Percentiles rank a stretch among this genome's conserved stretches.
Evolutionary conservation across 345 rosid genomes (phyloP).

Genomic region (Kernera saxatilis): DNA sequence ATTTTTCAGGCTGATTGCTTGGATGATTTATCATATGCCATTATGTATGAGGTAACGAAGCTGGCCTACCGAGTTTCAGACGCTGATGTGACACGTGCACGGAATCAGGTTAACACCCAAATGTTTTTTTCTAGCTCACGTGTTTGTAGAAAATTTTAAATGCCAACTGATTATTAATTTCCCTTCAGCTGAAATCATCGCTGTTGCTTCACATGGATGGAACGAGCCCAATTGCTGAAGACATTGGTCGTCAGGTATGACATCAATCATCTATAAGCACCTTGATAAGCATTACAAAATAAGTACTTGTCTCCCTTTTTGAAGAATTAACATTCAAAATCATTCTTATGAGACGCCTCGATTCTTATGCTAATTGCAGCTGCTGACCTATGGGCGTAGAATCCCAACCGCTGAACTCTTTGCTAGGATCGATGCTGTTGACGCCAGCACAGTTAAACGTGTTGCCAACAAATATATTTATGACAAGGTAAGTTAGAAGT

Average conservation of each 20-base stretch:
- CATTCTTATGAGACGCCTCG: background rate
- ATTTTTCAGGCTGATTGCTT: constrained; percentile 41
- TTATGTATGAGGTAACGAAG: constrained; percentile 85
- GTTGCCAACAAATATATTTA: constrained; percentile 85
- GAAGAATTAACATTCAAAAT: no score
- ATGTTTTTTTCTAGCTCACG: background rate
- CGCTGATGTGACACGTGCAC: constrained; percentile 90
- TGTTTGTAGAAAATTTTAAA: background rate
- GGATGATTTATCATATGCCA: constrained; percentile 93
- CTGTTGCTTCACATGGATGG: constrained; percentile 95
- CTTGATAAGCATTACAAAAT: background rate
- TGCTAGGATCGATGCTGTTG: constrained; percentile 93
- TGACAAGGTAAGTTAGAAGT: constrained; percentile 57
- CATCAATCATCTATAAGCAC: background rate
- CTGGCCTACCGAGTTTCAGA: constrained; percentile 88
- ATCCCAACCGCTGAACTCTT: constrained; percentile 81
- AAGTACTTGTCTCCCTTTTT: no score
- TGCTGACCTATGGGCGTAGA: constrained; percentile 94
- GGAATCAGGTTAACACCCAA: constrained; percentile 71
- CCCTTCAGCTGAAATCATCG: constrained; percentile 80
- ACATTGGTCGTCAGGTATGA: constrained; percentile 95
- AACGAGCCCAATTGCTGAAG: constrained; percentile 90
- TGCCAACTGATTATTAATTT: background rate
- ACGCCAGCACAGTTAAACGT: constrained; percentile 74
- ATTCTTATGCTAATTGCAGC: constrained; percentile 40